A percentile compares a stretch with the other conserved stretches of the same genome.
Evolutionary conservation across 2,329 filamentous ascomycete species (phyloP).

Genomic region (Tolypocladium album): DNA sequence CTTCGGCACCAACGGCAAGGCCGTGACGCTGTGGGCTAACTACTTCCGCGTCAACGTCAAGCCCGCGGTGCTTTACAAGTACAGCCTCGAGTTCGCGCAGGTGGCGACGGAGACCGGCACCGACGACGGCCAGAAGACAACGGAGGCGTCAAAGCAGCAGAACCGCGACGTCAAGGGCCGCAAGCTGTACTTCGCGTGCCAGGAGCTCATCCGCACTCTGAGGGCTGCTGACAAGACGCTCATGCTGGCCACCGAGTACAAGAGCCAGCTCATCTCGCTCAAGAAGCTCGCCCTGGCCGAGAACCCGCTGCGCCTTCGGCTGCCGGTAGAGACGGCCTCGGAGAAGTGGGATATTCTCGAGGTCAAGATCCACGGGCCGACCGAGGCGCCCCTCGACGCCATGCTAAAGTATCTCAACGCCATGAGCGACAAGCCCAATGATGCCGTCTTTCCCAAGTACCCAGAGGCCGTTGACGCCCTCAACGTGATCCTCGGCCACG

Average conservation of each 20-base stretch:
- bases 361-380: constrained; percentile 30
- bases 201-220: constrained; percentile 24
- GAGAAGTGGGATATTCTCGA: constrained; percentile 22
- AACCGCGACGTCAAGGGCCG: constrained; percentile 26
- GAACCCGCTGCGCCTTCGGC: constrained; percentile 21
- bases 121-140: constrained; percentile 3
- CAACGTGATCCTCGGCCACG: constrained; percentile 39
- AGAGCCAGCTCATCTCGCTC: constrained; percentile 33
- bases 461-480: constrained; percentile 37
- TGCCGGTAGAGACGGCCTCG: constrained; percentile 20
- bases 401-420: constrained; percentile 34
- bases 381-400: constrained; percentile 23
- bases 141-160: constrained; percentile 2
- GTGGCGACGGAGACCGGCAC: constrained; percentile 5
- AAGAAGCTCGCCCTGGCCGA: constrained; percentile 23
- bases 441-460: constrained; percentile 35
- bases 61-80: constrained; percentile 28
- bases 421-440: constrained; percentile 25
- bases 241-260: constrained; percentile 37
- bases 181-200: constrained; percentile 32
- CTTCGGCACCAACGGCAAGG: constrained; percentile 32
- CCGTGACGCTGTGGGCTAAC: constrained; percentile 41
- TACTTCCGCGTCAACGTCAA: constrained; percentile 36
- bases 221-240: constrained; percentile 15
- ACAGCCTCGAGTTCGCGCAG: constrained; percentile 28